Percentiles rank a stretch among this genome's conserved stretches.
These are phyloP conservation scores for Aspergillus alliaceus DNA, from an alignment of 2,329 filamentous ascomycete genomes.

Conservation along the genomic window DNA sequence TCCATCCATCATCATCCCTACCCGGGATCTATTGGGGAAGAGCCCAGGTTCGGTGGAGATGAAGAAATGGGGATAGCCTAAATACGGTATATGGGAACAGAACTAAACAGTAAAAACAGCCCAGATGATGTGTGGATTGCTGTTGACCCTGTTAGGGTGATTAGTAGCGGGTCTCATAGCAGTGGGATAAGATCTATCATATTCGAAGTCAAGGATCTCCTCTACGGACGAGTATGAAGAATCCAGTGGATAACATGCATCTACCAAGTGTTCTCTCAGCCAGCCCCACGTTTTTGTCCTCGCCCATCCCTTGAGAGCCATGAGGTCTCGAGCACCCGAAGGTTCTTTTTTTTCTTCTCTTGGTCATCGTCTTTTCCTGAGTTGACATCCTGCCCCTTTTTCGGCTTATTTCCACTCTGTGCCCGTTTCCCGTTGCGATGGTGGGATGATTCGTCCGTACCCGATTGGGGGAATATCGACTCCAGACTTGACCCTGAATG, in stretches of 20 bases:
- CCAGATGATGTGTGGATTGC: slow-evolving; percentile 1
- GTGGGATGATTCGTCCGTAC: neutral
- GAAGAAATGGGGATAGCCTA: neutral
- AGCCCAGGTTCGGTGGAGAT: neutral
- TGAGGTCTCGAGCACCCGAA: neutral
- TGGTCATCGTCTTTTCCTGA: neutral
- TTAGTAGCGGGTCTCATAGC: neutral
- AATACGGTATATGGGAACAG: neutral
- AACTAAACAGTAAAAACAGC: neutral
- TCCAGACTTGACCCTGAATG: neutral
- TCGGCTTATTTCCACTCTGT: neutral
- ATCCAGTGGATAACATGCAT: slow-evolving; percentile 8
- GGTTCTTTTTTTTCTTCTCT: neutral
- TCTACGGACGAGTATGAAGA: slow-evolving; percentile 6
- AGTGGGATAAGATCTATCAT: slow-evolving; percentile 33
- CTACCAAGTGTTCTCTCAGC: neutral
- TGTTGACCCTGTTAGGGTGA: slow-evolving; percentile 2
- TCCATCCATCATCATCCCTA: neutral
- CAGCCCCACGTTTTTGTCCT: slow-evolving; percentile 20
- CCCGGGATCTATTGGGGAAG: neutral
- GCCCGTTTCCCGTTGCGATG: neutral
- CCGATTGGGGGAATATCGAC: neutral
- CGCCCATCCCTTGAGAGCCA: neutral
- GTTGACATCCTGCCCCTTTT: neutral
- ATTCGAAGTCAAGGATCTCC: slow-evolving; percentile 18